Evolutionary conservation across 2,329 filamentous ascomycete genomes (phyloP), one percentile per base, ranked within the genome.

Genomic region (Mycosphaerella sp.): DNA sequence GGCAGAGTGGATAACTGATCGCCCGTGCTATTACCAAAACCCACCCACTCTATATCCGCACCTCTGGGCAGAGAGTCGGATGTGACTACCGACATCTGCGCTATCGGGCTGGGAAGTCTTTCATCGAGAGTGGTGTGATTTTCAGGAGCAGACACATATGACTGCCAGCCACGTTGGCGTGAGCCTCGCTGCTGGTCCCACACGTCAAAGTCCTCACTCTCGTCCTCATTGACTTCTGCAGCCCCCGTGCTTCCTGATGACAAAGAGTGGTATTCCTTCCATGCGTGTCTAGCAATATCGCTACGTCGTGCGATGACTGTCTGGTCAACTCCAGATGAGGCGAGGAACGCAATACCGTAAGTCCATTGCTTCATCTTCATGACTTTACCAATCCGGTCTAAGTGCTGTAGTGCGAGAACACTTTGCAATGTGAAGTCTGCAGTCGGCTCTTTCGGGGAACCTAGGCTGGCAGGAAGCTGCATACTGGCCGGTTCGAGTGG

Each of bases 401-500:
- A 80, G 70, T 97, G 92, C 70, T 98, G 93, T 10, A 97, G 76
- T 1, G 90, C 81, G 4, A 98, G 77, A 0, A 81, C 74, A 5
- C 85, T 76, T 66, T 91, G 84, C 31, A 82, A n/a, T 8, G 43
- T 31, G 43, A 68, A 67, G 8, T 29, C 43, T 6, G 48, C 38
- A 10, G 6, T 29, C 14, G n/a, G 42, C 38, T 12, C 42, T 26
- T 21, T 45, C 32, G 6, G 23, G 41, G 9, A 39, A 44, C 10
- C 45, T 26, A 41, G 42, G 11, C 45, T 26, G 12, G 38, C 21
- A 23, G 77, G 64, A 1, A 88, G 69, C 2, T 72, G 64, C 92
- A 97, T 97, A 3, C 80, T 85, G 3, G 84, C 80, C 0, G 93
- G 91, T 4, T 92, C 73, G 3, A 98, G 79, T 1, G 92, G 89